Evolutionary conservation across 1,139 yeast genomes (phyloP), one percentile per base, ranked within the genome.

Genomic region (Suhomyces choctaworum): DNA sequence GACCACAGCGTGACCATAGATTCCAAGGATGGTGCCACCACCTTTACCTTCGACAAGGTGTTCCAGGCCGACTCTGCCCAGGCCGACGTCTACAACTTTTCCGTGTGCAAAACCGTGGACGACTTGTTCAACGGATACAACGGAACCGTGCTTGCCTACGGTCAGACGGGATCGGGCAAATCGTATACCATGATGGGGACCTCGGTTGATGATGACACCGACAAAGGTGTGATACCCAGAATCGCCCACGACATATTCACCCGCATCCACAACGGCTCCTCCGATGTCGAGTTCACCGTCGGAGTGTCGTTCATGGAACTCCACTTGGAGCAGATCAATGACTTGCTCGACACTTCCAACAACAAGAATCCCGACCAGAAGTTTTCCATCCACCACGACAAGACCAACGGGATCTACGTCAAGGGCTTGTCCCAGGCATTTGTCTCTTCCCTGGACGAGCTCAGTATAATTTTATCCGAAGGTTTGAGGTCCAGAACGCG

Each of bases 141-240:
- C 56, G 92, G 94, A 14, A 81, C 96, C 0, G 82, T 89, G 0
- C 62, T 89, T 29, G 90, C 95, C 1, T 89, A 87, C 57, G 97
- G 96, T 6, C 96, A 86, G 54, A 83, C 95, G 0, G 94, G 95
- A 0, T 76, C 94, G 1, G 96, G 96, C 3, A 88, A 88, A 54
- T 79, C 95, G 0, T 80, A 78, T 53, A 84, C 96, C 2, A 84
- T 89, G 95, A 76, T 85, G 75, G 96, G 96, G 1, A 62, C 56
- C 8, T 44, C 68, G 14, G 51, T 70, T n/a, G 69, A 64, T 17
- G 70, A 68, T 30, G 61, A 62, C 0, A 44, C 42, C 4, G 40
- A 45, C 4, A 51, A 55, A 14, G 96, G 96, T 3, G 70, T 84
- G 17, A 80, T 85, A 12, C 95, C 95, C 0, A 66, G 95, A 25